Conservation (phyloP, 2,329 filamentous ascomycete species). For the Diaporthe destruens region DNA sequence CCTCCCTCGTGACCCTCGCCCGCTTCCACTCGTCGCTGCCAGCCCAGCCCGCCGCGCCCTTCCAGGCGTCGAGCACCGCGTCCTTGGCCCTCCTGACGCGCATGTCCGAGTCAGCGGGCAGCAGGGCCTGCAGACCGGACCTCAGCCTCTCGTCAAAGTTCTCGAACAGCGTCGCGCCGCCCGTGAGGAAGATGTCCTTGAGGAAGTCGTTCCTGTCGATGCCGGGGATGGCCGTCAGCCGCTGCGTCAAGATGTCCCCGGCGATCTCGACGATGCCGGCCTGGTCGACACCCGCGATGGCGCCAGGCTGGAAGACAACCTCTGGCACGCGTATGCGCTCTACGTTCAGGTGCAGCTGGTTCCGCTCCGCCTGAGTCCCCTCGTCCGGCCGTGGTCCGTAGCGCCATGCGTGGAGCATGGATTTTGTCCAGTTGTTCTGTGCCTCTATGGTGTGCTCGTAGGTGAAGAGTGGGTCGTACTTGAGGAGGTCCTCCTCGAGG, state of each 20-base stretch:
- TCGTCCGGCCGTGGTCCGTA: constrained; percentile 88
- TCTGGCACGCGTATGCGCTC: constrained; percentile 95
- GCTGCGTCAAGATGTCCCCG: constrained; percentile 87
- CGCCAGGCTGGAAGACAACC: constrained; percentile 86
- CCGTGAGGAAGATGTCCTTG: constrained; percentile 91
- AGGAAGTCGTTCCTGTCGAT: constrained; percentile 76
- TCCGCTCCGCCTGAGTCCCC: constrained; percentile 81
- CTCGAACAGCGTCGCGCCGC: constrained; percentile 89
- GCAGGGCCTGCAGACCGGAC: constrained; percentile 77
- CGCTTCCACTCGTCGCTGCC: constrained; percentile 69
- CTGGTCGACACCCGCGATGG: constrained; percentile 92
- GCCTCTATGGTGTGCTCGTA: constrained; percentile 94
- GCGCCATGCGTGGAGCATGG: constrained; percentile 88
- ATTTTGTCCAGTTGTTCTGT: constrained; percentile 95
- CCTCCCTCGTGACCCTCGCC: constrained; percentile 80
- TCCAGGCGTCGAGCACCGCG: constrained; percentile 90
- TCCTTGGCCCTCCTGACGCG: constrained; percentile 79
- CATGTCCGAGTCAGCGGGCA: constrained; percentile 78
- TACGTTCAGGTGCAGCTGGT: constrained; percentile 95
- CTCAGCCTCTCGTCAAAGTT: constrained; percentile 87
- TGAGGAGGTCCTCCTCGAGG: constrained; percentile 86
- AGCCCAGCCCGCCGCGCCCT: constrained; percentile 89
- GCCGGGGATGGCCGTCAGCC: constrained; percentile 69
- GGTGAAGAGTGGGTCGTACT: constrained; percentile 88
- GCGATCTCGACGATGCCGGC: constrained; percentile 93